Conservation (phyloP, 192 early-diverging fungal species). For the Coemansia sp. region DNA sequence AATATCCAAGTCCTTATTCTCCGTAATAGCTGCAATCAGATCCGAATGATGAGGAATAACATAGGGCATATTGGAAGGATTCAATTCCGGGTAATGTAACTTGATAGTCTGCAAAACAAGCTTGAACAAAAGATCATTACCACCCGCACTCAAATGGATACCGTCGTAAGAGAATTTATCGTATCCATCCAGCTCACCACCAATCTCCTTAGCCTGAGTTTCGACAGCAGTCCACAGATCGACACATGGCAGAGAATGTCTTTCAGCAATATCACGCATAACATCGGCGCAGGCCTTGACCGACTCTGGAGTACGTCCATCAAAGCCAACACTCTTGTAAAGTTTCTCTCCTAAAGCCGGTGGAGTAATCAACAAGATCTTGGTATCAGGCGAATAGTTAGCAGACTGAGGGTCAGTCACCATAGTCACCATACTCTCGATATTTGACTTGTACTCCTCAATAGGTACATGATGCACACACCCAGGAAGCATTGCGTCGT, state of each 20-base stretch:
- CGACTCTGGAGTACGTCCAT: constrained; percentile 11
- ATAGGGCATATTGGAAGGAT: constrained; percentile 26
- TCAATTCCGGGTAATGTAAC: constrained; percentile 21
- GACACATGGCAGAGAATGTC: constrained; percentile 22
- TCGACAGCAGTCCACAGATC: constrained; percentile 49
- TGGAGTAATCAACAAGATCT: constrained; percentile 42
- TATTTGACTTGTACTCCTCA: constrained; percentile 28
- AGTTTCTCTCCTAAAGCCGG: constrained; percentile 29
- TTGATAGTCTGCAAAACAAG: constrained; percentile 21
- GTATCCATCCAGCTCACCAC: constrained; percentile 13
- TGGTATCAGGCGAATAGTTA: constrained; percentile 10
- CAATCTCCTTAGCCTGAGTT: neutral
- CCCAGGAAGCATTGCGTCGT: constrained; percentile 33
- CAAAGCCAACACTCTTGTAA: neutral
- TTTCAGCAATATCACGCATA: constrained; percentile 9
- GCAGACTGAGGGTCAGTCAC: constrained; percentile 10
- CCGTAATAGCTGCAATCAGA: neutral
- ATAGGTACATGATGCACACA: constrained; percentile 37
- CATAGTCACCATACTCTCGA: constrained; percentile 10
- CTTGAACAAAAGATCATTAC: constrained; percentile 38
- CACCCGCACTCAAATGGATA: constrained; percentile 41
- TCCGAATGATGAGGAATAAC: constrained; percentile 10
- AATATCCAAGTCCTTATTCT: neutral
- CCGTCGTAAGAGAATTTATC: constrained; percentile 33
- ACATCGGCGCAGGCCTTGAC: constrained; percentile 24